phyloP scores from a whole-genome alignment of 768 basidiomycete genomes.

The Rhodosporidiobolus sp. region DNA sequence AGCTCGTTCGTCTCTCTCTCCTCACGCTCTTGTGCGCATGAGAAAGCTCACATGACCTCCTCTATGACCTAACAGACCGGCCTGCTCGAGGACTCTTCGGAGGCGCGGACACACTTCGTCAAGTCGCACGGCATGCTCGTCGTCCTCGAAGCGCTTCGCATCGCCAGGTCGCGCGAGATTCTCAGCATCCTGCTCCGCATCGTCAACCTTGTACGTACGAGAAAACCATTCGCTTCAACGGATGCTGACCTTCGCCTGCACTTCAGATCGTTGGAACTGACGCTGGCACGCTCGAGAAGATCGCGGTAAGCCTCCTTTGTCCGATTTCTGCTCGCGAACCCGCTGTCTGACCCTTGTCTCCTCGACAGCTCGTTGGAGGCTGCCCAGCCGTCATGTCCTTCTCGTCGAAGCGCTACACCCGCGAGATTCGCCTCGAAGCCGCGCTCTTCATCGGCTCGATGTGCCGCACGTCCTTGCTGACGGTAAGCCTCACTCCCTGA shows the following conservation, averaged over 20 bases:
- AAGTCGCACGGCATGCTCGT: constrained; percentile 93
- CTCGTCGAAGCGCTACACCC: constrained; percentile 87
- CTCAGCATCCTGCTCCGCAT: constrained; percentile 80
- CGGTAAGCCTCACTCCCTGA: constrained; percentile 47
- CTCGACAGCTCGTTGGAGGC: constrained; percentile 56
- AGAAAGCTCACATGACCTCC: constrained; percentile 3
- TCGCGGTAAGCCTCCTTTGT: constrained; percentile 66
- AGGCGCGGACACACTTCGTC: constrained; percentile 83
- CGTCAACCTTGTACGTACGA: constrained; percentile 78
- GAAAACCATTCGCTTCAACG: no score
- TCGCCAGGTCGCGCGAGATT: constrained; percentile 78
- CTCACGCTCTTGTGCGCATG: background rate
- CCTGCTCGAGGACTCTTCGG: constrained; percentile 73
- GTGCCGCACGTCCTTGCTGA: constrained; percentile 87
- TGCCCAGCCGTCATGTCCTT: constrained; percentile 96
- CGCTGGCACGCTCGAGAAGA: constrained; percentile 82
- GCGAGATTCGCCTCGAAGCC: constrained; percentile 89
- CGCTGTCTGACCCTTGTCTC: no score
- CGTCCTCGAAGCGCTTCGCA: constrained; percentile 87
- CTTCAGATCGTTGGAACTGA: constrained; percentile 60
- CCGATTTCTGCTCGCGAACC: background rate
- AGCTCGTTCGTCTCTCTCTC: constrained; percentile 61
- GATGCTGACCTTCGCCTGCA: no score
- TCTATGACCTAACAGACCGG: constrained; percentile 55
- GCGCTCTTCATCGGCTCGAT: constrained; percentile 90